Evolutionary conservation across 1,139 yeast species (phyloP).

Genomic region (Yamadazyma conglobata): DNA sequence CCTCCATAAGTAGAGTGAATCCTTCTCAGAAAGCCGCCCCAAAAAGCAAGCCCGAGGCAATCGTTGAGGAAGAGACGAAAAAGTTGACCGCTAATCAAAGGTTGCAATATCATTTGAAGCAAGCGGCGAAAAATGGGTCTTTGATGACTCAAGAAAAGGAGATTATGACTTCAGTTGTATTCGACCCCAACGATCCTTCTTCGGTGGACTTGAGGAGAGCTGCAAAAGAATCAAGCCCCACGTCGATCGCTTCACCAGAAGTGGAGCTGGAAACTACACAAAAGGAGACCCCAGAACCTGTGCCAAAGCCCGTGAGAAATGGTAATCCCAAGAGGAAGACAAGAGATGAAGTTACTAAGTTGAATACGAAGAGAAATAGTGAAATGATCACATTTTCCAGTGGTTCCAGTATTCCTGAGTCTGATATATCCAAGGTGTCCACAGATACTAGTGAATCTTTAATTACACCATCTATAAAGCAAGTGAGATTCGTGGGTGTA

Average conservation of each 20-base stretch:
- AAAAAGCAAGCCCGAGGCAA: slow-evolving; percentile 3
- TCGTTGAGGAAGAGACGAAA: slow-evolving; percentile 8
- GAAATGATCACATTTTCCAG: slow-evolving; percentile 13
- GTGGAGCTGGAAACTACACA: neutral
- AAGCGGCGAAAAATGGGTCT: slow-evolving; percentile 39
- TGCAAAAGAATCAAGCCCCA: slow-evolving; percentile 1
- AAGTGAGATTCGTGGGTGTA: slow-evolving; percentile 52
- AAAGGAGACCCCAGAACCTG: neutral
- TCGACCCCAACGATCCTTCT: slow-evolving; percentile 40
- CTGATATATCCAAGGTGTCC: slow-evolving; percentile 12
- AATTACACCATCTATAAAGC: slow-evolving; percentile 22
- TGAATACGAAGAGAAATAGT: slow-evolving; percentile 33
- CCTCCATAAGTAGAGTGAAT: slow-evolving; percentile 9
- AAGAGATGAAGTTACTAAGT: slow-evolving; percentile 31
- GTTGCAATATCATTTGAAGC: slow-evolving; percentile 37
- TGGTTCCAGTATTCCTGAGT: slow-evolving; percentile 6
- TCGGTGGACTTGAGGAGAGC: slow-evolving; percentile 21
- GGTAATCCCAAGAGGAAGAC: slow-evolving; percentile 15
- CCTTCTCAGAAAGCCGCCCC: slow-evolving; percentile 4
- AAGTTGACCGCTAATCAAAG: slow-evolving; percentile 39
- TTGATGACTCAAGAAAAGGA: slow-evolving; percentile 41
- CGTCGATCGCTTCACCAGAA: neutral
- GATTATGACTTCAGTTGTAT: slow-evolving; percentile 32
- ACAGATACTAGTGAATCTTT: slow-evolving; percentile 5
- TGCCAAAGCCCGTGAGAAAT: neutral